Conservation (phyloP, 169 alveolate species). For the Eimeria praecox region DNA sequence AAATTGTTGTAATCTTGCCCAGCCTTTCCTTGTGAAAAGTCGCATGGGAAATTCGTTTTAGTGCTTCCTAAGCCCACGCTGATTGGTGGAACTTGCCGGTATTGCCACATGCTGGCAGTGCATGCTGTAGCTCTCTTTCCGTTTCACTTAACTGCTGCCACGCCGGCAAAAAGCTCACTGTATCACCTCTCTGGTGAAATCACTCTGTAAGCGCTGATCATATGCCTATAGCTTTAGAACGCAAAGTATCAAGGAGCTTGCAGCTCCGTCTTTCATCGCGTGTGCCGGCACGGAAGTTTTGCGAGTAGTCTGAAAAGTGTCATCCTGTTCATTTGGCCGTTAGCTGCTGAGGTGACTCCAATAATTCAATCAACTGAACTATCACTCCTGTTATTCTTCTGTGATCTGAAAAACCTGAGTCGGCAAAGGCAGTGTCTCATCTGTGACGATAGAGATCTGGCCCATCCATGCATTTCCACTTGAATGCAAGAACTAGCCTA, state of each 20-base stretch:
- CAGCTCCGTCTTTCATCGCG: no score
- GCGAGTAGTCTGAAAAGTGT: neutral
- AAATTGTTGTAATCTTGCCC: neutral
- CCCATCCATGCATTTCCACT: no score
- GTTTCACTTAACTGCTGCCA: neutral
- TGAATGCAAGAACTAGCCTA: no score
- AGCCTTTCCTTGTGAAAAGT: neutral
- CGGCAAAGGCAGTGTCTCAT: neutral
- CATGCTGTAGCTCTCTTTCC: neutral
- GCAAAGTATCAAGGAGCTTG: no score
- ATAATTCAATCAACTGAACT: neutral
- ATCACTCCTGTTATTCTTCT: neutral
- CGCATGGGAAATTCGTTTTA: neutral
- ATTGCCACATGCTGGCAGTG: neutral
- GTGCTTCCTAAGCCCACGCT: neutral
- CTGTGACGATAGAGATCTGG: neutral
- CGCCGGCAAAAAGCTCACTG: neutral
- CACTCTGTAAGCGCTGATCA: no score
- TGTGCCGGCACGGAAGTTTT: no score
- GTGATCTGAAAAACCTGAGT: neutral
- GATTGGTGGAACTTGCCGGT: neutral
- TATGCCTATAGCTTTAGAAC: no score
- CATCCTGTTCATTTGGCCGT: neutral
- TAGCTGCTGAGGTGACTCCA: neutral
- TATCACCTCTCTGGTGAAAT: neutral